These are phyloP conservation scores for Neurospora sp. DNA, from an alignment of 2,329 filamentous ascomycete genomes.

Conservation along the genomic window DNA sequence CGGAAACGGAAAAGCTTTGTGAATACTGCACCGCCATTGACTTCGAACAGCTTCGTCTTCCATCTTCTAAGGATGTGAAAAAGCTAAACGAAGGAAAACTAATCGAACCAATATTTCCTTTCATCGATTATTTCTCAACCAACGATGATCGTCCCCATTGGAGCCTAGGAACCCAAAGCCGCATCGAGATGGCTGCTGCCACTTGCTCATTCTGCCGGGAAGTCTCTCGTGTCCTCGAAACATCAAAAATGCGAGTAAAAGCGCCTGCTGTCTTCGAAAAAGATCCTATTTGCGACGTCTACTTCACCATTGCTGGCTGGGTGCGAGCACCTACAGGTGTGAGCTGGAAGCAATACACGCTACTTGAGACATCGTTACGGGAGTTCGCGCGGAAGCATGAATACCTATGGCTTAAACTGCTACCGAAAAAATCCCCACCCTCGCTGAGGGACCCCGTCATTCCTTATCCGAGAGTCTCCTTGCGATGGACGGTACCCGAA, in stretches of 20 bases:
- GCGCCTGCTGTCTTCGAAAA: neutral
- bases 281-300: neutral
- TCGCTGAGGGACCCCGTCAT: neutral
- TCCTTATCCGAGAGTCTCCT: neutral
- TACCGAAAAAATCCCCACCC: too few species aligned
- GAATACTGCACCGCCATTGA: neutral
- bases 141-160: neutral
- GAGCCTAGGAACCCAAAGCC: neutral
- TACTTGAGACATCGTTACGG: neutral
- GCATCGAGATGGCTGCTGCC: neutral
- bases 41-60: neutral
- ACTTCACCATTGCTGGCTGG: neutral
- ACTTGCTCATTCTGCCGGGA: neutral
- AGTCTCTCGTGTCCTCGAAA: neutral
- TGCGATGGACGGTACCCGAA: neutral
- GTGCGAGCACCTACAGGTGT: neutral
- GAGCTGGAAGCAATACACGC: neutral
- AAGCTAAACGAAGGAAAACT: neutral
- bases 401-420: neutral
- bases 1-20: neutral
- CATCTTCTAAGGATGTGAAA: neutral
- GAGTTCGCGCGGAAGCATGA: neutral
- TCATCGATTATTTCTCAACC: accelerated
- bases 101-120: neutral
- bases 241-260: neutral